Percentiles rank a stretch among this genome's conserved stretches.
Conservation (phyloP, 805 yeast species). For the Candida chauliodis region DNA sequence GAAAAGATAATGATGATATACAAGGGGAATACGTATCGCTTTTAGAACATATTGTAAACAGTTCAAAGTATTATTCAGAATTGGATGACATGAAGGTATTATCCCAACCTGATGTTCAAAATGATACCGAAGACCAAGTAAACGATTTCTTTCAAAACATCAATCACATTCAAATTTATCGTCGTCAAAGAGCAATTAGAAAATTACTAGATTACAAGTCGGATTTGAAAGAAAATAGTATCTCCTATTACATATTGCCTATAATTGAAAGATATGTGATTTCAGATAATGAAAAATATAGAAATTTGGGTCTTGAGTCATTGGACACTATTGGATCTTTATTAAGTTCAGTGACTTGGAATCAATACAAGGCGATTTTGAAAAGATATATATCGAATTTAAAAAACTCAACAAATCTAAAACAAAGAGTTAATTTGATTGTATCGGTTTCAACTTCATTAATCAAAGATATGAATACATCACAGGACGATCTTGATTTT, state of each 20-base stretch:
- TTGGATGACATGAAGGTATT: slow-evolving; percentile 66
- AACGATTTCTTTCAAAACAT: slow-evolving; percentile 69
- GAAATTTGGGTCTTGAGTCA: slow-evolving; percentile 65
- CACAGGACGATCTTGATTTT: slow-evolving; percentile 22
- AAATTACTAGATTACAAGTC: slow-evolving; percentile 51
- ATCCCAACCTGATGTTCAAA: slow-evolving; percentile 38
- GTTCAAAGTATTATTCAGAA: slow-evolving; percentile 40
- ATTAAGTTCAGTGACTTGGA: slow-evolving; percentile 62
- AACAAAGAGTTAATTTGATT: slow-evolving; percentile 56
- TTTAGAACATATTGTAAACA: slow-evolving; percentile 57
- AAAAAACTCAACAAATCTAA: slow-evolving; percentile 35
- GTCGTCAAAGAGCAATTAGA: slow-evolving; percentile 81
- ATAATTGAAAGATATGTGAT: slow-evolving; percentile 77
- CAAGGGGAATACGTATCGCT: slow-evolving; percentile 70
- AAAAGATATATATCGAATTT: slow-evolving; percentile 59
- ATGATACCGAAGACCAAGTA: slow-evolving; percentile 68
- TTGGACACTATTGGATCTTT: slow-evolving; percentile 58
- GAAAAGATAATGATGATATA: slow-evolving; percentile 54
- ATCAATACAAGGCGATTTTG: slow-evolving; percentile 73
- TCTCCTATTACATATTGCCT: slow-evolving; percentile 81
- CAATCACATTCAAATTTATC: slow-evolving; percentile 76
- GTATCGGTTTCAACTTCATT: slow-evolving; percentile 55
- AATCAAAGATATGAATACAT: slow-evolving; percentile 13
- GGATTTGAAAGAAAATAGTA: slow-evolving; percentile 49
- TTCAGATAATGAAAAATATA: slow-evolving; percentile 51